Conservation (phyloP, 2,329 filamentous ascomycete species). For the Boeremia lycopersici region DNA sequence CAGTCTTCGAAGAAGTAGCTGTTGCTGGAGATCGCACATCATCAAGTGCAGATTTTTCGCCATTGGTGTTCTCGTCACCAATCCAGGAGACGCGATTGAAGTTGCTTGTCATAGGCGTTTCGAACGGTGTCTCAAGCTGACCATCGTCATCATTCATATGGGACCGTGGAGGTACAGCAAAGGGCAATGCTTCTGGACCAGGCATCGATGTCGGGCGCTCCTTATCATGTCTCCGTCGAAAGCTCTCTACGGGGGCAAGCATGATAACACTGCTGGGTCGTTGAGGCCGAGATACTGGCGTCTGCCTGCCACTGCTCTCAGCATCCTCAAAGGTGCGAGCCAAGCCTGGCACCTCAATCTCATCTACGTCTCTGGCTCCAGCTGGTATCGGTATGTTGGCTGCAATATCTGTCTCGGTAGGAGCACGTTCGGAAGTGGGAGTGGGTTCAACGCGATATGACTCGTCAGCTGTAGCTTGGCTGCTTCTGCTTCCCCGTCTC, state of each 20-base stretch:
- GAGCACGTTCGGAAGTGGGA: conserved; percentile 50
- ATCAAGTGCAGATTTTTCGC: conserved; percentile 26
- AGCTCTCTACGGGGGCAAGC: conserved; percentile 28
- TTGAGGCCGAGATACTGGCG: conserved; percentile 30
- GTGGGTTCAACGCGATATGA: conserved; percentile 27
- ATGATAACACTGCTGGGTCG: conserved; percentile 41
- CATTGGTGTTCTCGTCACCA: conserved; percentile 20
- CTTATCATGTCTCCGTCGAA: conserved; percentile 25
- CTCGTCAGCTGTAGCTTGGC: conserved; percentile 38
- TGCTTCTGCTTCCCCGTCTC: conserved; percentile 35
- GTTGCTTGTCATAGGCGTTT: conserved; percentile 31
- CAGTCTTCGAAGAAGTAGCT: conserved; percentile 23
- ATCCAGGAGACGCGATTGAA: conserved; percentile 31
- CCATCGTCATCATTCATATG: conserved; percentile 1
- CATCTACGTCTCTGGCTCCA: conserved; percentile 70
- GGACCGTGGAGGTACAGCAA: conserved; percentile 21
- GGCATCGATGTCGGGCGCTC: conserved; percentile 43
- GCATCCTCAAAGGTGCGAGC: conserved; percentile 66
- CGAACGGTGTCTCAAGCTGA: conserved; percentile 26
- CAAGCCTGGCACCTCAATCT: conserved; percentile 80
- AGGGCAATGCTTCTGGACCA: conserved; percentile 25
- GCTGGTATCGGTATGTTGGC: conserved; percentile 72
- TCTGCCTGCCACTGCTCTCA: conserved; percentile 33
- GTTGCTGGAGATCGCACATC: conserved; percentile 43
- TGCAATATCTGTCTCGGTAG: conserved; percentile 55